Base-by-base conservation (phyloP, 2,329 filamentous ascomycete species). In the Sarocladium oryzae region DNA sequence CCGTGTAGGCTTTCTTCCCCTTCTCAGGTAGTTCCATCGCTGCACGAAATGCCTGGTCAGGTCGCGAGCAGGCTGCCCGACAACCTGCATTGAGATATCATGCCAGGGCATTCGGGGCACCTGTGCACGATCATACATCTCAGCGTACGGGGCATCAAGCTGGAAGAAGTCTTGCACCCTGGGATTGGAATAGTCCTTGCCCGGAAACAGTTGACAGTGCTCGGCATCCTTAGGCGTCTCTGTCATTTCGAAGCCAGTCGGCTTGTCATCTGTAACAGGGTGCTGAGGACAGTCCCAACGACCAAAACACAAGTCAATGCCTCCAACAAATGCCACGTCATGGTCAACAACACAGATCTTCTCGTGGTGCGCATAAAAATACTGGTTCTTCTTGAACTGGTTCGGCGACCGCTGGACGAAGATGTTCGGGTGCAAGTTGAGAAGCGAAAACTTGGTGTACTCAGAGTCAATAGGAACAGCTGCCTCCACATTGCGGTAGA, bases 301-400 rank as follows among this genome's bases (percentile, higher is more conserved):
- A 43, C 93, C 93, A 66, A 97, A 96, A 69, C 93, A 99, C 20
- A 99, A 75, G 72, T 99, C 93, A 55, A 99, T 89, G 32, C 93
- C 93, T 54, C 93, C 93, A 46, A 96, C 85, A 66, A 99, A 97
- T 10, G 92, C 93, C 48, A 97, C 84, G 51, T 92, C 93, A 63
- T 97, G 93, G 64, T 99, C 93, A 16, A 99, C 88, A 36, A 99
- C 84, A 62, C 90, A 92, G n/a, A 99, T 80, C 69, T 99, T 99
- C 67, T 99, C 93, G 69, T 99, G 93, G 64, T 99, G 93, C 1
- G 93, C 93, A 77, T 95, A 99, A 75, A 99, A 99, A 73, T 99
- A 99, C 41, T 96, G 95, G 61, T 97, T 97, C 70, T 99, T 95
- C 63, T 95, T 88, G 69, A 97, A 91, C 68, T 99, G 93, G 60